Conservation (phyloP, 345 rosid species). For the Lenwebbia sp. region DNA sequence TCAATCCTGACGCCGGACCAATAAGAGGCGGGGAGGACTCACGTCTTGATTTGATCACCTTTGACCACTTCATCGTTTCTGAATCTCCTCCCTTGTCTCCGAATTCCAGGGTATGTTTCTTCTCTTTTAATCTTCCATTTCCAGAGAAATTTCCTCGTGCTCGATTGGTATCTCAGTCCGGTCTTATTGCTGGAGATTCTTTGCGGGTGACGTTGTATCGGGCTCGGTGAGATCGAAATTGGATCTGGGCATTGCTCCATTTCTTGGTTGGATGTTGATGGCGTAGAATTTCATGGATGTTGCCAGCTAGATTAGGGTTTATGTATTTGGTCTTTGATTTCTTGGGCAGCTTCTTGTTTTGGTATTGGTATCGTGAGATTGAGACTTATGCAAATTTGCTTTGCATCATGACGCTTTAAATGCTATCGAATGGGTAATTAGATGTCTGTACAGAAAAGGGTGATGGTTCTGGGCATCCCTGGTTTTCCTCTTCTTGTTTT, state of each 20-base stretch:
- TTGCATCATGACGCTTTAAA: not conserved
- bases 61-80: not conserved
- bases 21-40: not conserved
- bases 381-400: not conserved
- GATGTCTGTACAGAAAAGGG: not conserved
- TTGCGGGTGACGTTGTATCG: not conserved
- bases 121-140: not conserved
- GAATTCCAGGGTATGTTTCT: not conserved
- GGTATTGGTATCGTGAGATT: not conserved
- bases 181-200: not conserved
- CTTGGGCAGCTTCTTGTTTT: not conserved
- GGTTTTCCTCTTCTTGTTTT: not conserved
- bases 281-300: not conserved
- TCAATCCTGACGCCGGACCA: not conserved
- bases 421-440: not conserved
- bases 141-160: not conserved
- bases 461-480: not conserved
- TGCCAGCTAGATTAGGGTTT: not conserved
- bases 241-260: not conserved
- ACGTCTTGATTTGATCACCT: not conserved
- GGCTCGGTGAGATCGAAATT: not conserved
- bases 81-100: not conserved
- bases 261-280: not conserved
- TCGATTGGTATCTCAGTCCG: not conserved
- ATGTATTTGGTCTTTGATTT: not conserved